phyloP scores from a whole-genome alignment of 441 rosid genomes.

The Kokia cookei region DNA sequence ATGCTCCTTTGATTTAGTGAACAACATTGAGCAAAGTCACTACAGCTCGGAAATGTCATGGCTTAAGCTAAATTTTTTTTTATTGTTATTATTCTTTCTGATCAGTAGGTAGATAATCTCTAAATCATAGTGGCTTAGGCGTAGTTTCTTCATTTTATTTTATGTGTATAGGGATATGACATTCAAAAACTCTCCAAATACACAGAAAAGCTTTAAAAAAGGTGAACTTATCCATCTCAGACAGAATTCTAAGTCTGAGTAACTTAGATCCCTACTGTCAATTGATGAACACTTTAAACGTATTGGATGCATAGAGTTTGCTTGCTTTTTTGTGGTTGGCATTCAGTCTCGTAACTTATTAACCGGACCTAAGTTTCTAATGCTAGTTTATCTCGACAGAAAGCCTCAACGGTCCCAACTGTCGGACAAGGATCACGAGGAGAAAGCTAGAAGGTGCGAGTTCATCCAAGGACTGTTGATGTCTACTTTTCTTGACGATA shows the following conservation, averaged over 20 bases:
- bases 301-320: no score
- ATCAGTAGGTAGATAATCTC: neutral
- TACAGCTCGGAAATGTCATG: neutral
- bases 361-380: neutral
- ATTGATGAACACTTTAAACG: no score
- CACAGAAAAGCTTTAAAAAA: neutral
- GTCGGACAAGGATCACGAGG: conserved; percentile 51
- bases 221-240: neutral
- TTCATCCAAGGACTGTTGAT: conserved; percentile 54
- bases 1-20: no score
- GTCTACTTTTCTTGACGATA: conserved; percentile 56
- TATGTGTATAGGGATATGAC: neutral
- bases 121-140: neutral
- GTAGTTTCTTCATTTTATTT: neutral
- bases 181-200: neutral
- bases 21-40: neutral
- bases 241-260: neutral
- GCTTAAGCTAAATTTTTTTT: neutral
- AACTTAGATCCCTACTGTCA: neutral
- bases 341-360: neutral
- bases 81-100: neutral
- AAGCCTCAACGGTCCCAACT: conserved; percentile 23
- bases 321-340: neutral
- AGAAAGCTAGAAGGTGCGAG: conserved; percentile 46
- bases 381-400: conserved; percentile 20